Conservation (phyloP, 2,329 filamentous ascomycete genomes). For the Phaeophleospora eucalypticola region DNA sequence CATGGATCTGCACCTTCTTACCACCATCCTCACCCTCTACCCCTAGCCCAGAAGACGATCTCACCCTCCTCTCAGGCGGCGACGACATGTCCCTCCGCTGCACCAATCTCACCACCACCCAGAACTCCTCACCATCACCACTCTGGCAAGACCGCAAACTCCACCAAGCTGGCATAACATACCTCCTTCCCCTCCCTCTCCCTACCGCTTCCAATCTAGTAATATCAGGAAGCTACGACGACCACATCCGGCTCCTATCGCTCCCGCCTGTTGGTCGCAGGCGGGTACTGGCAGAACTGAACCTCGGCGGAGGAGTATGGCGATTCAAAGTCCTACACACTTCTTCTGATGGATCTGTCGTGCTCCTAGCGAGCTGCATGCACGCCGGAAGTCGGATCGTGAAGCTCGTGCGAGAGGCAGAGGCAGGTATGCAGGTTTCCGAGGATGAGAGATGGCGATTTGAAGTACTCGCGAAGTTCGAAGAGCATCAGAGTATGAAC, state of each 20-base stretch:
- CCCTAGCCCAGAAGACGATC: slow-evolving; percentile 7
- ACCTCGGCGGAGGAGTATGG: slow-evolving; percentile 83
- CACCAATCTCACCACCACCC: slow-evolving; percentile 11
- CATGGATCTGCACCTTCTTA: slow-evolving; percentile 66
- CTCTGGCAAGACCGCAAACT: slow-evolving; percentile 51
- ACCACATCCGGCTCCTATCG: slow-evolving; percentile 66
- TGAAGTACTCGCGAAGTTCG: slow-evolving; percentile 65
- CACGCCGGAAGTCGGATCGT: slow-evolving; percentile 75
- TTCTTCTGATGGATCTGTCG: not conserved
- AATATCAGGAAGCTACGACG: slow-evolving; percentile 89
- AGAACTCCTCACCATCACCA: too few species aligned
- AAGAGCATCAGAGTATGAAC: slow-evolving; percentile 91
- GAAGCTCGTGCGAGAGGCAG: slow-evolving; percentile 35
- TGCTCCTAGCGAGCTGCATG: slow-evolving; percentile 86
- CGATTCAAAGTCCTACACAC: slow-evolving; percentile 61
- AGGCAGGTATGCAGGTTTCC: slow-evolving; percentile 21
- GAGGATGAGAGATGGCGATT: slow-evolving; percentile 54
- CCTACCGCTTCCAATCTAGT: slow-evolving; percentile 52
- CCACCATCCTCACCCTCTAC: slow-evolving; percentile 33
- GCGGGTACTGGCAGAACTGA: slow-evolving; percentile 57
- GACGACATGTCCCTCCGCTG: slow-evolving; percentile 65
- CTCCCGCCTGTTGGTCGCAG: slow-evolving; percentile 37
- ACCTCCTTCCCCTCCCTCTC: slow-evolving; percentile 71
- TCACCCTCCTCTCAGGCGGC: slow-evolving; percentile 60
- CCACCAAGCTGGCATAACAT: slow-evolving; percentile 81